Evolutionary conservation across 345 rosid genomes (phyloP).

Genomic region (Camelina neglecta): DNA sequence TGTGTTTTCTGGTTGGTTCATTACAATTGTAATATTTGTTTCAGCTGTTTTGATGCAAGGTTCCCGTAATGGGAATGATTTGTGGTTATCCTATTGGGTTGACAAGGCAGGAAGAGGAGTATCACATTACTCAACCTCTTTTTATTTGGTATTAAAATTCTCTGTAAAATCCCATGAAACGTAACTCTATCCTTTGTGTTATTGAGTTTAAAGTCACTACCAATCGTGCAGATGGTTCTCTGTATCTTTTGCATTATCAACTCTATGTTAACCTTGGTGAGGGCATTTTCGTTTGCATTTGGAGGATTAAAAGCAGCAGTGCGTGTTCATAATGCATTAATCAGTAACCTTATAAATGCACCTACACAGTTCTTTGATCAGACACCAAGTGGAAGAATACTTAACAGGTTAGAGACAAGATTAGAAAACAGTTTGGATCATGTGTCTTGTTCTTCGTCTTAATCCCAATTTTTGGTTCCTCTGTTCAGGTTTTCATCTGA

Average conservation of each 20-base stretch:
- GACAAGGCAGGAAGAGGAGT: slow-evolving; percentile 64
- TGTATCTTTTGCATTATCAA: slow-evolving; percentile 77
- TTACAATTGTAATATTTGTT: slow-evolving; percentile 61
- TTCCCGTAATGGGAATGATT: slow-evolving; percentile 90
- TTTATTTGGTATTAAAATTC: slow-evolving; percentile 65
- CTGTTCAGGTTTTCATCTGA: slow-evolving; percentile 82
- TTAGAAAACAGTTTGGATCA: slow-evolving; percentile 4
- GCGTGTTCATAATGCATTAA: slow-evolving; percentile 66
- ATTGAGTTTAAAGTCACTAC: slow-evolving; percentile 10
- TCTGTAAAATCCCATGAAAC: slow-evolving; percentile 2
- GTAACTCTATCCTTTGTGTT: slow-evolving; percentile 1
- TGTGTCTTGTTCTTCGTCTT: slow-evolving; percentile 27
- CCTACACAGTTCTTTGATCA: slow-evolving; percentile 88
- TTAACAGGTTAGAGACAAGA: slow-evolving; percentile 69
- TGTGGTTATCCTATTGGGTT: slow-evolving; percentile 95
- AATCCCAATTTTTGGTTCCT: slow-evolving; percentile 12
- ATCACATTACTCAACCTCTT: slow-evolving; percentile 62
- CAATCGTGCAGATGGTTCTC: slow-evolving; percentile 64
- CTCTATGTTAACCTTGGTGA: slow-evolving; percentile 72
- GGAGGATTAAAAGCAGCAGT: slow-evolving; percentile 90
- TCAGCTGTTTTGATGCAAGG: slow-evolving; percentile 95
- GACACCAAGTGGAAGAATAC: slow-evolving; percentile 96
- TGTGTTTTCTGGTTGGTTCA: slow-evolving; percentile 74
- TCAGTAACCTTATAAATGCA: slow-evolving; percentile 73
- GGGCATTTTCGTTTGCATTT: slow-evolving; percentile 95